Evolutionary conservation across 2,329 filamentous ascomycete species (phyloP).

Genomic region (Aspergillus floridensis): DNA sequence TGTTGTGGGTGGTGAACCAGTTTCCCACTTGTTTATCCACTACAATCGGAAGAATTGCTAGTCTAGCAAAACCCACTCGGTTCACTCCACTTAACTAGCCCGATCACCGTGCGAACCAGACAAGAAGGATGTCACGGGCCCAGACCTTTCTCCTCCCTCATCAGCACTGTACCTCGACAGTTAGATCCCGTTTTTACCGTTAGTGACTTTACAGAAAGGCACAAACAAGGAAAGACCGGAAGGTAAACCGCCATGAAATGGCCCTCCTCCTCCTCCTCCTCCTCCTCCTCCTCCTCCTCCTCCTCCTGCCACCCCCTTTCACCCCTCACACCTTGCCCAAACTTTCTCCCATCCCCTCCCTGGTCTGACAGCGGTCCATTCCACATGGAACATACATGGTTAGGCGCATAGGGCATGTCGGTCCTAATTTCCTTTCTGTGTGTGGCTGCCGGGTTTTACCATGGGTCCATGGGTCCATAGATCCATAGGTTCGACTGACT

Average conservation of each 20-base stretch:
- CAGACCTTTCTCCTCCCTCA: background rate
- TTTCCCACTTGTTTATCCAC: background rate
- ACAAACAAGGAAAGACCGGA: background rate
- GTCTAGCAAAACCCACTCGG: background rate
- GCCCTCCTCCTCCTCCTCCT: too few species aligned
- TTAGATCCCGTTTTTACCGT: background rate
- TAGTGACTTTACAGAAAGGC: background rate
- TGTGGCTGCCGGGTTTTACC: background rate
- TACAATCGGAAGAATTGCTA: background rate
- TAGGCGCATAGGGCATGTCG: conserved; percentile 9
- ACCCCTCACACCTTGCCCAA: too few species aligned
- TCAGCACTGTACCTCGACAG: background rate
- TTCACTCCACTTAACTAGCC: background rate
- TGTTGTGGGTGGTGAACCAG: background rate
- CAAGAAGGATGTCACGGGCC: background rate
- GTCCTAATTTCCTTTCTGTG: conserved; percentile 13
- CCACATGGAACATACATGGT: background rate
- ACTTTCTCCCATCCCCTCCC: background rate
- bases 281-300: too few species aligned
- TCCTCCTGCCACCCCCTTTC: background rate
- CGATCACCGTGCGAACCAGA: background rate
- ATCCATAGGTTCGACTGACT: background rate
- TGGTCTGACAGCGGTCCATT: background rate
- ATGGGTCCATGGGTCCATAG: background rate
- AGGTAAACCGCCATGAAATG: background rate